Conservation (phyloP, 345 rosid species). For the Geranium brycei region DNA sequence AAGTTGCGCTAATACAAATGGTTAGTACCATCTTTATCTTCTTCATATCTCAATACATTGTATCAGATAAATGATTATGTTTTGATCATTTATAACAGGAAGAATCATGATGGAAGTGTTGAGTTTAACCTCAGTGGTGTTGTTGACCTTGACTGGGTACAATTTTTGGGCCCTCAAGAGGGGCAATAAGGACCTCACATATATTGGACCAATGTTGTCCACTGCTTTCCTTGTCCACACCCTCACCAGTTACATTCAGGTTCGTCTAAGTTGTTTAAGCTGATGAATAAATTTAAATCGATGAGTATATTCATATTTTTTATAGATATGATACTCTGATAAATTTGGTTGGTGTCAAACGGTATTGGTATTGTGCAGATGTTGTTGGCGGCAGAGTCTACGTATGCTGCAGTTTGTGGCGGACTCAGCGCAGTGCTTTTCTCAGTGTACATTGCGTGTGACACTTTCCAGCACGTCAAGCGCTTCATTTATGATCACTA, state of each 20-base stretch:
- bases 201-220: slow-evolving; percentile 79
- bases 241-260: slow-evolving; percentile 81
- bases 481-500: slow-evolving; percentile 62
- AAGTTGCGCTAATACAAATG: slow-evolving; percentile 80
- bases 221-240: slow-evolving; percentile 64
- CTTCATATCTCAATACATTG: slow-evolving; percentile 2
- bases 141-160: slow-evolving; percentile 64
- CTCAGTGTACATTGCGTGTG: slow-evolving; percentile 79
- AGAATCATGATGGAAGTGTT: slow-evolving; percentile 84
- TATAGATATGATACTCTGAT: no score
- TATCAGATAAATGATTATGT: not conserved
- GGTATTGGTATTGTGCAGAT: slow-evolving; percentile 24
- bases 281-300: no score
- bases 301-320: not conserved
- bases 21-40: slow-evolving; percentile 18
- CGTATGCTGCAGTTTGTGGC: slow-evolving; percentile 59
- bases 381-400: slow-evolving; percentile 78
- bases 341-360: not conserved
- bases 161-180: slow-evolving; percentile 97
- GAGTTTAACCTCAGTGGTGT: slow-evolving; percentile 72
- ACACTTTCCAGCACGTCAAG: slow-evolving; percentile 71
- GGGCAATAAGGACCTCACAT: slow-evolving; percentile 76
- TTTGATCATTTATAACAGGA: slow-evolving; percentile 29
- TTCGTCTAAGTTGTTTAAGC: slow-evolving; percentile 7
- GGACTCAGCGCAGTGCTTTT: slow-evolving; percentile 75